Percentiles rank a stretch among this genome's conserved stretches.
These are phyloP conservation scores for Nepenthes mirabilis DNA, from an alignment of 148 eudicot species.

Conservation along the genomic window DNA sequence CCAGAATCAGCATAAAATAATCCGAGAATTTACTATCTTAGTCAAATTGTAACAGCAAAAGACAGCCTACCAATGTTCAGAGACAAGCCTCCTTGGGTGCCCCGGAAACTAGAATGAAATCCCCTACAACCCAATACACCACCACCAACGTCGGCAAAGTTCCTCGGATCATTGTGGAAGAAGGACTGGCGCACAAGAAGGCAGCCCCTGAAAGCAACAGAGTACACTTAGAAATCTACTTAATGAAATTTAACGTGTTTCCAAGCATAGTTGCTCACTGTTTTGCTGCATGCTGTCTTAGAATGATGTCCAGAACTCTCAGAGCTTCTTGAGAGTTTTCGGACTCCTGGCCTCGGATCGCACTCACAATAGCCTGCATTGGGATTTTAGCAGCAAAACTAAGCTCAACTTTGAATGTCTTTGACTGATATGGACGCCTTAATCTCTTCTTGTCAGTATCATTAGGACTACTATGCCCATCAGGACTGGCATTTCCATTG, in stretches of 20 bases:
- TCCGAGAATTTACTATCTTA: neutral
- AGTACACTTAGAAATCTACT: neutral
- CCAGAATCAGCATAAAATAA: neutral
- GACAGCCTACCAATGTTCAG: conserved; percentile 59
- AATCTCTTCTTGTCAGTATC: conserved; percentile 54
- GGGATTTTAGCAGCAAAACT: conserved; percentile 94
- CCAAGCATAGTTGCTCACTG: conserved; percentile 34
- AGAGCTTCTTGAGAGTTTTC: conserved; percentile 83
- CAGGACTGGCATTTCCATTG: conserved; percentile 24
- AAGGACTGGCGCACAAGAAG: conserved; percentile 86
- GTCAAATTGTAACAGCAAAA: neutral
- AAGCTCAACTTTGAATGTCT: conserved; percentile 75
- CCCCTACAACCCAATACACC: conserved; percentile 93
- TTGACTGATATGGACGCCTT: conserved; percentile 57
- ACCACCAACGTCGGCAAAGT: conserved; percentile 77
- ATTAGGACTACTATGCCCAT: conserved; percentile 25
- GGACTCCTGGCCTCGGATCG: conserved; percentile 75
- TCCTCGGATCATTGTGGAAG: conserved; percentile 70
- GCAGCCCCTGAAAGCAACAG: conserved; percentile 58
- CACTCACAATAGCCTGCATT: conserved; percentile 82
- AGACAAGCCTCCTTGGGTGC: conserved; percentile 81
- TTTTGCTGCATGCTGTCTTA: conserved; percentile 93
- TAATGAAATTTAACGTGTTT: neutral
- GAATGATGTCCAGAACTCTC: conserved; percentile 75
- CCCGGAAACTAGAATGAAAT: conserved; percentile 84